Evolutionary conservation across 495 filamentous ascomycete genomes (phyloP), one percentile per base, ranked within the genome.

Genomic region (Chaetomium fimeti): DNA sequence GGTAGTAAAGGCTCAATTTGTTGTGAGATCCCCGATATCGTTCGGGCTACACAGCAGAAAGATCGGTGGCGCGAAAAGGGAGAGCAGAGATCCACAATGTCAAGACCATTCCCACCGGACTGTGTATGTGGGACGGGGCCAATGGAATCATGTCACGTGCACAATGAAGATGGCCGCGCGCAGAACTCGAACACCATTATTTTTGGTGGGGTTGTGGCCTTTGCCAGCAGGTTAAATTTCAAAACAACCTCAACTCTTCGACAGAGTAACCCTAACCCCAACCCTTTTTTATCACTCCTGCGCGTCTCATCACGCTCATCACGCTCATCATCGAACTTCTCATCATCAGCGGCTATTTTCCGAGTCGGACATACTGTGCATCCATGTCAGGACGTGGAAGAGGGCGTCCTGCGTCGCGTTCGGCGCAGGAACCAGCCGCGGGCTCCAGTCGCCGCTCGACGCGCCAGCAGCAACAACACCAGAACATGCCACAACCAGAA

Each of bases 181-280:
- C 13, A 49, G 45, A 18, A 49, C 1, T 24, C n/a, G n/a, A 22
- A 56, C 53, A 48, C 43, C 42, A 60, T 18, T 43, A n/a, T n/a
- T 43, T 18, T 29, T 24, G 27, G 9, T 24, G 42, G 55, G 57
- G 58, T 60, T 53, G 29, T 36, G 32, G 18, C 55, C 28, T 59
- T 59, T 57, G 20, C 62, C 22, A 22, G 9, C 20, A 45, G 24
- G 45, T 47, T 43, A 64, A 65, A 68, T 63, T 65, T 65, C 65
- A 66, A 67, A 72, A 72, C 70, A 69, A 66, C 66, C 42, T 62
- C 66, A 62, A 52, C 64, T 65, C 61, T 40, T 43, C 40, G 42
- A 24, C 15, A 36, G 18, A 20, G 42, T 55, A 71, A 75, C 71
- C 71, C 72, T 73, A 75, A 75, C 72, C 72, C 72, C 52, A 75